Evolutionary conservation across 768 basidiomycete genomes (phyloP), one percentile per base, ranked within the genome.

Genomic region (Termitomyces sp.): DNA sequence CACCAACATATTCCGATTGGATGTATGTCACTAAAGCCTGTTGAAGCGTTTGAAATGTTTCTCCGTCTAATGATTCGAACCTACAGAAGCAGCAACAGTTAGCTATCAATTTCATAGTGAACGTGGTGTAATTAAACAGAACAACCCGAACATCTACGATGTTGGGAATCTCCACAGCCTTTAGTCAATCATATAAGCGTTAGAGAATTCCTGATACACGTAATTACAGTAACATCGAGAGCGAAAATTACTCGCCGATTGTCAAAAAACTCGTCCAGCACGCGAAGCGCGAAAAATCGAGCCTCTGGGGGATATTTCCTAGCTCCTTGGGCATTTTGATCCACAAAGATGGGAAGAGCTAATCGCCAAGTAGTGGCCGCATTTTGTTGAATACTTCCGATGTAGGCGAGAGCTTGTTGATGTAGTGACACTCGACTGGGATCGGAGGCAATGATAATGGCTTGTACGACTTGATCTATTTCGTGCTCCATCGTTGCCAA

Each of bases 381-480:
- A 72, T 91, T 91, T 72, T 87, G 85, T 68, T 92, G 89, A 63
- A 97, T 80, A 59, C 81, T 84, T 34, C 85, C 81, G 37, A 98
- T 79, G 73, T 91, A 98, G 59, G 88, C 86, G 66, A 97, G 79
- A 38, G 96, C 96, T 72, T 96, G 89, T 61, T 87, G 89, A 74
- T 95, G 92, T 38, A 96, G 76, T 32, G 82, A 72, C 59, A 77
- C 79, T 73, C 87, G 89, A 14, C 80, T 77, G 57, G 88, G 89
- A 78, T 94, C 89, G 62, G 90, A 90, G 55, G 94, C 95, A 76
- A 96, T 89, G 70, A 83, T 77, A 74, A 96, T 94, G 52, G 95
- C 95, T 76, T 88, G 89, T 17, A 91, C 86, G 65, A 91, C 80
- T 71, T 85, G 88, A 66, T 88, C 84, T 67, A 89, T 80, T 77